Evolutionary conservation across 441 rosid species (phyloP).

Genomic region (Gossypium schwendimanii): DNA sequence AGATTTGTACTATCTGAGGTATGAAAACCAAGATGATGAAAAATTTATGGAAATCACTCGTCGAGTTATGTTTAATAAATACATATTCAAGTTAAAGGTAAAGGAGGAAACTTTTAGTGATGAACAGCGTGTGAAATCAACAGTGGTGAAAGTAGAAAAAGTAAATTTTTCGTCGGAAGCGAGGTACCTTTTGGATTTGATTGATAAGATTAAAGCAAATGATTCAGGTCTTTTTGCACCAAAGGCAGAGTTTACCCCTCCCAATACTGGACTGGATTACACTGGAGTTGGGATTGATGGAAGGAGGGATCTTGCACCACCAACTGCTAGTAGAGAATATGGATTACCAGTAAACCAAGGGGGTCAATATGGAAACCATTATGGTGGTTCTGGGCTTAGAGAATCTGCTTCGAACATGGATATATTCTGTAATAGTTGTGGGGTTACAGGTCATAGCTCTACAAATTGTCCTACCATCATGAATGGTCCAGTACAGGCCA

Average conservation of each 20-base stretch:
- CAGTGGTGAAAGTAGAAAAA: conserved; percentile 69
- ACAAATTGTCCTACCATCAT: conserved; percentile 65
- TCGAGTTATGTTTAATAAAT: conserved; percentile 54
- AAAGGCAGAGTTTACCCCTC: conserved; percentile 26
- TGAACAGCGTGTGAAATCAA: conserved; percentile 81
- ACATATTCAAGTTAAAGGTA: conserved; percentile 72
- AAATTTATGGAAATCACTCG: conserved; percentile 56
- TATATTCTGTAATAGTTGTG: conserved; percentile 46
- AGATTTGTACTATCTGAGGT: conserved; percentile 56
- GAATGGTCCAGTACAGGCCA: conserved; percentile 42
- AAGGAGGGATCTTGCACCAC: conserved; percentile 25
- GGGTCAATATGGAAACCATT: conserved; percentile 43
- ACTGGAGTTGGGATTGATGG: conserved; percentile 27
- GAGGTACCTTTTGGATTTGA: conserved; percentile 49
- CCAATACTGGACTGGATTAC: conserved; percentile 17
- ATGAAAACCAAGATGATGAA: conserved; percentile 59
- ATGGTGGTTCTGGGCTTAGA: conserved; percentile 27
- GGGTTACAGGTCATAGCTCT: conserved; percentile 49
- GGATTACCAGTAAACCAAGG: conserved; percentile 32
- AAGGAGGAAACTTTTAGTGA: conserved; percentile 85
- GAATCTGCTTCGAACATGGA: conserved; percentile 20
- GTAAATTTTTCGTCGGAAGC: conserved; percentile 52
- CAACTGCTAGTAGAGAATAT: conserved; percentile 27
- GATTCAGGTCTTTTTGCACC: conserved; percentile 22
- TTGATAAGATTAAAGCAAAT: conserved; percentile 43